Evolutionary conservation across 1,284 basidiomycete species (phyloP).

Genomic region (Veloboletus limbatus): DNA sequence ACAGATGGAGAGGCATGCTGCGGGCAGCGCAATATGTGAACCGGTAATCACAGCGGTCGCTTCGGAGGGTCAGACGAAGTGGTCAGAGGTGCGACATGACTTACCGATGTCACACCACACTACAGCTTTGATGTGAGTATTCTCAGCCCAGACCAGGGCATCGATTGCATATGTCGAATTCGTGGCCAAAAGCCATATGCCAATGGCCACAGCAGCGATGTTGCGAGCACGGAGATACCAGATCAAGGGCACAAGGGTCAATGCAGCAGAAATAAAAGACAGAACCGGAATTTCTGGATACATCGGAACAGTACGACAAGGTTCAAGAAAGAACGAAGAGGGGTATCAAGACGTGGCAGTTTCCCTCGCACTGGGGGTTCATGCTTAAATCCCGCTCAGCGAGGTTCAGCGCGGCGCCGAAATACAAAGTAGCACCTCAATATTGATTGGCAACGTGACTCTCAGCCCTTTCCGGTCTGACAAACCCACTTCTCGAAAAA

Average conservation of each 20-base stretch:
- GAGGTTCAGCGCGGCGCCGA: neutral
- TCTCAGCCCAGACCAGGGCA: conserved; percentile 30
- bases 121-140: conserved; percentile 18
- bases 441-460: neutral
- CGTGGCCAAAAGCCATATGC: conserved; percentile 31
- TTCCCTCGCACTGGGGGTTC: neutral
- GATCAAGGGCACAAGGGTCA: conserved; percentile 40
- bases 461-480: conserved; percentile 9
- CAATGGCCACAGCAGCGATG: conserved; percentile 44
- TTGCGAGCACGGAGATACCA: conserved; percentile 45
- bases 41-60: conserved; percentile 47
- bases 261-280: conserved; percentile 46
- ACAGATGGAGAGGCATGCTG: conserved; percentile 49
- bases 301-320: conserved; percentile 38
- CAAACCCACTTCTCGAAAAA: conserved; percentile 25
- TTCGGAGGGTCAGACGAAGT: conserved; percentile 29
- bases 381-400: conserved; percentile 20
- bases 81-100: conserved; percentile 6
- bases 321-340: conserved; percentile 11
- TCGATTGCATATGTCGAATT: conserved; percentile 34
- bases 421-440: conserved; percentile 30
- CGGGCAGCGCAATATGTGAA: conserved; percentile 44
- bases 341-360: conserved; percentile 8
- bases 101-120: conserved; percentile 39
- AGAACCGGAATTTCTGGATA: conserved; percentile 43